Percentiles rank a stretch among this genome's conserved stretches.
Evolutionary conservation across 305 asterid species (phyloP).

Genomic region (Fraxinus sp.): DNA sequence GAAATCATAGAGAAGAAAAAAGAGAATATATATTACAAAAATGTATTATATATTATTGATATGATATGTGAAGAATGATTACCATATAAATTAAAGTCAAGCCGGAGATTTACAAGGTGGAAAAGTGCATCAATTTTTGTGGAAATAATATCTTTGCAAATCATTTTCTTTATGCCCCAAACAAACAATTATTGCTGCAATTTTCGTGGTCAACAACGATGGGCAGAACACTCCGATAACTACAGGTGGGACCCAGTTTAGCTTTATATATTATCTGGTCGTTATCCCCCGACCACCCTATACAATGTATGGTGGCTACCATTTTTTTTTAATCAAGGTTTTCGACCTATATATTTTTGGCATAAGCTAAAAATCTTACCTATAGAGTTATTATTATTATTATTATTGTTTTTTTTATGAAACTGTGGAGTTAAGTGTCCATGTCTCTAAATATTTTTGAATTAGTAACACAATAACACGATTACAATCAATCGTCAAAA

Average conservation of each 20-base stretch:
- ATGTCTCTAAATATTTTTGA: neutral
- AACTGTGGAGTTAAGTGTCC: neutral
- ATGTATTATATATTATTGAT: neutral
- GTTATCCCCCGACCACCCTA: neutral
- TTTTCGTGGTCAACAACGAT: conserved; percentile 27
- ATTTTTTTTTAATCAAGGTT: neutral
- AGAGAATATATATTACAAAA: neutral
- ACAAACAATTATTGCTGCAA: neutral
- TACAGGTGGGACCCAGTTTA: neutral
- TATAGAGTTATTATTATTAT: too few relatives aligned
- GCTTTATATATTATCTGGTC: neutral
- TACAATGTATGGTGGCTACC: neutral
- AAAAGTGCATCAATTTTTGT: neutral
- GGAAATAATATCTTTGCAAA: neutral
- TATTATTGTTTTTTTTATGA: neutral
- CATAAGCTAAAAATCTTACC: neutral
- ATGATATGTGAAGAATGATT: neutral
- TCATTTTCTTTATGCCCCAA: neutral
- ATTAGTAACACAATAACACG: neutral
- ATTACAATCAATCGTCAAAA: neutral
- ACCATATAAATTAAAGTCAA: neutral
- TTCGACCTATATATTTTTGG: neutral
- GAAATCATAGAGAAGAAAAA: neutral
- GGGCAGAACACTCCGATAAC: conserved; percentile 11
- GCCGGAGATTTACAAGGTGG: neutral